phyloP scores from a whole-genome alignment of 163 green algal species.

The Trebouxia gelatinosa region DNA sequence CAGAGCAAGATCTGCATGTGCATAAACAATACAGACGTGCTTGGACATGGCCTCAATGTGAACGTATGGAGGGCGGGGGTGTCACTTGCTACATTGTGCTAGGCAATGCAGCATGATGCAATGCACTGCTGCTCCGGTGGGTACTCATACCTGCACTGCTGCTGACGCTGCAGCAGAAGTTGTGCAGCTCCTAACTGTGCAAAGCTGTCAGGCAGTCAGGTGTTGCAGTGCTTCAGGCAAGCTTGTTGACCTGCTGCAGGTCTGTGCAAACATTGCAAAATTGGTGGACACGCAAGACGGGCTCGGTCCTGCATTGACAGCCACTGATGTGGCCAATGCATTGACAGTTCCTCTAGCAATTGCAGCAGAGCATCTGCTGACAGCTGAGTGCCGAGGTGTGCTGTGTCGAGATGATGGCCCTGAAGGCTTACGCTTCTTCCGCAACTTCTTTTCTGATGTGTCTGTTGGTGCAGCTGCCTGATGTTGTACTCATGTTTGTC shows the following conservation, averaged over 20 bases:
- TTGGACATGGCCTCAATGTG: too few species aligned
- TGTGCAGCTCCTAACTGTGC: too few species aligned
- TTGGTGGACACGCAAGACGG: constrained; percentile 34
- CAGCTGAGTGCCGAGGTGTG: constrained; percentile 70
- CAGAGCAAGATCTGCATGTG: too few species aligned
- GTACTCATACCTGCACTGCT: too few species aligned
- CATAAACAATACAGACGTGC: too few species aligned
- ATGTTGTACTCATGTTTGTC: neutral
- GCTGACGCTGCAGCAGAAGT: too few species aligned
- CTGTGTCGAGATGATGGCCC: constrained; percentile 88
- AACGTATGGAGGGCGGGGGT: too few species aligned
- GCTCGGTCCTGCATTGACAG: constrained; percentile 53
- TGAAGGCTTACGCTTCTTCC: constrained; percentile 79
- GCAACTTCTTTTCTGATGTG: constrained; percentile 81
- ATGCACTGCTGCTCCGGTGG: too few species aligned
- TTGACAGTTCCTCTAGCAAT: constrained; percentile 70
- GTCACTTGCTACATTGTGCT: too few species aligned
- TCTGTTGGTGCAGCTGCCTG: neutral
- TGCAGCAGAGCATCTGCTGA: constrained; percentile 77
- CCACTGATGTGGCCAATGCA: constrained; percentile 47
- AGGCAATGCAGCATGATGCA: too few species aligned
- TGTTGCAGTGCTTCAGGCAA: too few species aligned
- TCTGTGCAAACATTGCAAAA: constrained; percentile 43
- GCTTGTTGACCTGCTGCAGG: constrained; percentile 26
- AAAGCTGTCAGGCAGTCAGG: neutral